Base-by-base conservation (phyloP, 2,329 filamentous ascomycete genomes). In the Torrubiella hemipterigena region DNA sequence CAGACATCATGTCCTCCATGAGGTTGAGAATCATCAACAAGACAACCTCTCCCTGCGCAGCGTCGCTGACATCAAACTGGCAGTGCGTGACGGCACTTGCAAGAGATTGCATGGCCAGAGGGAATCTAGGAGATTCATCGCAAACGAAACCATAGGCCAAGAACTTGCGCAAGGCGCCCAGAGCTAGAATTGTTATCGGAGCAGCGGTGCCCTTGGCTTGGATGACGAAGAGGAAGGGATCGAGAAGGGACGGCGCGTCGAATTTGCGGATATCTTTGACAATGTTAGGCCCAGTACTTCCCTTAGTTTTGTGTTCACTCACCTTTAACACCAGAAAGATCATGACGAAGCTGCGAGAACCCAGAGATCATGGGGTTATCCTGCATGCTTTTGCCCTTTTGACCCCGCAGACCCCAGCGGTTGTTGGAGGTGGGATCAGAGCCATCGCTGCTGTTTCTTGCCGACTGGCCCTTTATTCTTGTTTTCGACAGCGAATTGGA, bases 1-100 rank as follows among this genome's bases (percentile, higher is more conserved):
- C 84, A 12, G 87, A 93, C 46, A 98, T 79, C 81, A 98, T 95
- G 48, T 86, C 83, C 56, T 98, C 91, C 91, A 98, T 98, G 28
- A 98, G 69, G 51, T 94, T 91, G 37, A 98, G 58, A 46, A 98
- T 96, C 59, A 93, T 81, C 34, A 96, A 64, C 33, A 96, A 69
- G 11, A 98, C 93, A 32, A 96, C 86, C 56, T 98, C 91, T 49
- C 95, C 91, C 38, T 93, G 86, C 1, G 87, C 78, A 13, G 85
- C 85, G 52, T 98, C 91, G 52, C 85, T 95, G 17, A 91, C 89
- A 56, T 96, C 91, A 48, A 98, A 98, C 37, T 93, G 80, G 51
- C 91, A 98, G 54, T 98, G 89, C 29, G 91, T 98, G 40, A 98
- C 91, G 6, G 91, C 91, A 12, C 86, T 84, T 12, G 89, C 93